These are phyloP conservation scores for Xerocomellus intermedius DNA, from an alignment of 768 basidiomycete genomes.

Conservation along the genomic window DNA sequence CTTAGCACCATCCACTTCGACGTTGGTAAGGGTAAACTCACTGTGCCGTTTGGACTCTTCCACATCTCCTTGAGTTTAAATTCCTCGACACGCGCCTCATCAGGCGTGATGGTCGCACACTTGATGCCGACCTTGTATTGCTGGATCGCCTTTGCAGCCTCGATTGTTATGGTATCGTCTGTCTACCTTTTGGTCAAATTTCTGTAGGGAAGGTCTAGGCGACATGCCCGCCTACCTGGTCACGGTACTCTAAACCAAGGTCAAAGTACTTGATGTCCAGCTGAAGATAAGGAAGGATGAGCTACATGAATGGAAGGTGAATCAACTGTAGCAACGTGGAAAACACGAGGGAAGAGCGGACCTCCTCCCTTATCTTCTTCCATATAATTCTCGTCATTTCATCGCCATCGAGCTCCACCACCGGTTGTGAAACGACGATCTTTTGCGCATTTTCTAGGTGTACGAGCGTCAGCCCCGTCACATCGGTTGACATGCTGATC, in stretches of 20 bases:
- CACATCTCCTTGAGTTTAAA: slow-evolving; percentile 99
- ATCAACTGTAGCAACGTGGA: background rate
- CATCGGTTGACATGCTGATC: background rate
- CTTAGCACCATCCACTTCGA: background rate
- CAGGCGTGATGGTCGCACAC: slow-evolving; percentile 98
- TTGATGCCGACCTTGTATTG: slow-evolving; percentile 97
- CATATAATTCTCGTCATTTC: slow-evolving; percentile 99
- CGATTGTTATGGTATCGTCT: slow-evolving; percentile 88
- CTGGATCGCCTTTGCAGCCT: slow-evolving; percentile 92
- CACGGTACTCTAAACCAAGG: slow-evolving; percentile 91
- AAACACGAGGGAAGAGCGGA: slow-evolving; percentile 34
- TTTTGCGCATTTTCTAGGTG: slow-evolving; percentile 38
- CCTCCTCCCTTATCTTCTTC: slow-evolving; percentile 97
- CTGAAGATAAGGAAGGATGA: slow-evolving; percentile 93
- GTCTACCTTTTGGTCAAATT: slow-evolving; percentile 51
- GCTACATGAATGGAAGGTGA: slow-evolving; percentile 44
- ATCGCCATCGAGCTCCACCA: slow-evolving; percentile 95
- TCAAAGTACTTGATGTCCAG: slow-evolving; percentile 99
- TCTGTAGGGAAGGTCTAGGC: background rate
- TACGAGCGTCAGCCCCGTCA: slow-evolving; percentile 1
- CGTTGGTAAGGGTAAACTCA: slow-evolving; percentile 36
- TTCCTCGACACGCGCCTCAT: slow-evolving; percentile 93
- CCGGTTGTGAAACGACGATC: slow-evolving; percentile 82
- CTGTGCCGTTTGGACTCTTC: slow-evolving; percentile 95
- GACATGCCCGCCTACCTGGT: slow-evolving; percentile 53